phyloP scores from a whole-genome alignment of 768 basidiomycete species.

The Coprinopsis strossmayeri region DNA sequence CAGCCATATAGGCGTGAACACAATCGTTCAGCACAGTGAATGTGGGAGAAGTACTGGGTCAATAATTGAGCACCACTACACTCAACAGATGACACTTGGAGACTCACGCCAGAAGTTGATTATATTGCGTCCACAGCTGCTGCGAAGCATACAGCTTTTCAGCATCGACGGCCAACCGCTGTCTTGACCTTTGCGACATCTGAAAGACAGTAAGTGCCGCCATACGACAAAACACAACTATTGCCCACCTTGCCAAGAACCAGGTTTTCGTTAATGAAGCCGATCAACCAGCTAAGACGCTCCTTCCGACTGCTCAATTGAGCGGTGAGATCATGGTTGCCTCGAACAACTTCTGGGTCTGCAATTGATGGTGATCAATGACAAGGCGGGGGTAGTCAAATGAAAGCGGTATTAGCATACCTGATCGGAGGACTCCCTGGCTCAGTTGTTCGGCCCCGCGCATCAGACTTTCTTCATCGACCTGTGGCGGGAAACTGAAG shows the following conservation, averaged over 20 bases:
- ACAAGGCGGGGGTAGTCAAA: not conserved
- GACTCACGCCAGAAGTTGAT: conserved; percentile 57
- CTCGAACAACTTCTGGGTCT: conserved; percentile 62
- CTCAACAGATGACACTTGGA: not conserved
- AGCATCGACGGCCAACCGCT: conserved; percentile 72
- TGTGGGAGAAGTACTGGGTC: conserved; percentile 42
- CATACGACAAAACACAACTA: not conserved
- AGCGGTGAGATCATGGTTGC: conserved; percentile 73
- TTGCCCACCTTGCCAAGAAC: conserved; percentile 61
- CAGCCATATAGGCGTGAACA: conserved; percentile 62
- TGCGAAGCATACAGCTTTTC: conserved; percentile 81
- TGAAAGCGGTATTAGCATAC: no score
- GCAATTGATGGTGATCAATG: conserved; percentile 20
- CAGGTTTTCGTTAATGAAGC: conserved; percentile 83
- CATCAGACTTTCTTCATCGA: conserved; percentile 77
- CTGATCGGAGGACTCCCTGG: conserved; percentile 60
- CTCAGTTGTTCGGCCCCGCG: conserved; percentile 74
- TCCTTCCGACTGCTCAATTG: conserved; percentile 74
- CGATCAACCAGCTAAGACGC: conserved; percentile 77
- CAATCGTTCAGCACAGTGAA: conserved; percentile 65
- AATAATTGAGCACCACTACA: no score
- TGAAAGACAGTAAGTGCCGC: conserved; percentile 19
- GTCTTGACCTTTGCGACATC: conserved; percentile 78
- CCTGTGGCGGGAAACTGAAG: conserved; percentile 75
- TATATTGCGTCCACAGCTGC: conserved; percentile 76